A percentile compares a stretch with the other conserved stretches of the same genome.
phyloP scores from a whole-genome alignment of 1,284 basidiomycete genomes.

The Ganoderma leucocontextum region DNA sequence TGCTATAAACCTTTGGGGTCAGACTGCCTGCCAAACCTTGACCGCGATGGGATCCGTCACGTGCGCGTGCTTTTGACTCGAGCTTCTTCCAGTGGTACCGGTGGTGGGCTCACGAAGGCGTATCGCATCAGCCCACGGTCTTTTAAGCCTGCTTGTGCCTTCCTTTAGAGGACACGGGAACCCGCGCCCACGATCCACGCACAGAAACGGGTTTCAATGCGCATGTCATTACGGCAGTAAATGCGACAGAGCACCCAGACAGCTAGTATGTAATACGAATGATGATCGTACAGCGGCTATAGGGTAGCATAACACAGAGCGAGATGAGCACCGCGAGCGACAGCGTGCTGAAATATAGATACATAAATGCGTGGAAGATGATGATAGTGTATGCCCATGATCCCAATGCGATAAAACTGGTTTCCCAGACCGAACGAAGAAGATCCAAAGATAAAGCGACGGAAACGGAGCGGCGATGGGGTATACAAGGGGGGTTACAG shows the following conservation, averaged over 20 bases:
- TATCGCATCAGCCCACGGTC: background rate
- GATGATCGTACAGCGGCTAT: conserved; percentile 14
- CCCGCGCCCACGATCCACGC: background rate
- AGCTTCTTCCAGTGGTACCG: background rate
- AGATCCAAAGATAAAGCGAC: conserved; percentile 4
- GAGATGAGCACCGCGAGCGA: conserved; percentile 11
- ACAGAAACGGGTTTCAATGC: background rate
- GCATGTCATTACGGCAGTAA: conserved; percentile 4
- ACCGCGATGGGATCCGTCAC: conserved; percentile 25
- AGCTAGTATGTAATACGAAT: background rate
- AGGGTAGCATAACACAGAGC: conserved; percentile 15
- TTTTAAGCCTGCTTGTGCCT: conserved; percentile 1
- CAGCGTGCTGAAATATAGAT: conserved; percentile 21
- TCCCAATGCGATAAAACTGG: conserved; percentile 14
- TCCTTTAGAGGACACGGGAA: background rate
- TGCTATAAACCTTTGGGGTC: conserved; percentile 34
- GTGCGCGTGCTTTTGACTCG: conserved; percentile 30
- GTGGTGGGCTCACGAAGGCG: background rate
- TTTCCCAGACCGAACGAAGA: background rate
- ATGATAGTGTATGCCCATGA: background rate
- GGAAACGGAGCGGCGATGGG: conserved; percentile 6
- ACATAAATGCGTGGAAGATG: conserved; percentile 13
- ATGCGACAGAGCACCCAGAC: background rate
- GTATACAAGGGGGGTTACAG: background rate
- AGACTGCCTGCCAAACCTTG: conserved; percentile 19